Base-by-base conservation (phyloP, 441 rosid species). In the Hypseocharis bilobata region DNA sequence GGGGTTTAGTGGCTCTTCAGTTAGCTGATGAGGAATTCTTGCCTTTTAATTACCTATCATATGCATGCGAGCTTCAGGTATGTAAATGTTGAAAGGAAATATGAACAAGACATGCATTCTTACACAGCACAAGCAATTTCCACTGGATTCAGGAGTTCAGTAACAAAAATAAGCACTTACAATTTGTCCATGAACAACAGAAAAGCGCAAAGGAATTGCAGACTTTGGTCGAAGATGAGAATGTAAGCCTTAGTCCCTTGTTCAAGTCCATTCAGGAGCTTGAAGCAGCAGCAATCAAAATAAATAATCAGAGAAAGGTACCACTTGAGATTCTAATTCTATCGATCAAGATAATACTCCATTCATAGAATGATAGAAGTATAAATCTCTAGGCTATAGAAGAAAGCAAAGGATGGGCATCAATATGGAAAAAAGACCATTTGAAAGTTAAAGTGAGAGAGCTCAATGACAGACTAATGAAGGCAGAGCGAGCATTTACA, bases 401-500 rank as follows among this genome's bases (percentile, higher is more conserved):
- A 63, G 82, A 76, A 75, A 75, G 69, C 67, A 78, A 64, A 71
- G 67, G 76, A 58, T 78, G 80, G 87, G 32, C 56, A 67, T 72
- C 83, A 27, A 42, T 67, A 29, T 55, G 78, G 71, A 80, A 73
- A 71, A 80, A 54, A 26, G 72, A 80, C 51, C 63, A 62, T 4
- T 26, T 65, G 38, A 32, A 6, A 32, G 38, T 32, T 17, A 82
- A 66, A 77, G 85, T 76, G 26, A 80, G 94, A 77, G 89, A 84
- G 74, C 72, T 91, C 20, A 86, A 91, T 44, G 98, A 91, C 74
- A 80, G 89, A 72, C 76, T 91, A 72, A 81, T 89, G 95, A 85
- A 88, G 91, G 84, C 88, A 13, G 96, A 88, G 68, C 67, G 89
- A 69, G 92, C 89, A 68, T 86, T 91, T 68, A 85, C 95, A 29